phyloP scores from a whole-genome alignment of 208 protist species.

The Hexamita inflata region DNA sequence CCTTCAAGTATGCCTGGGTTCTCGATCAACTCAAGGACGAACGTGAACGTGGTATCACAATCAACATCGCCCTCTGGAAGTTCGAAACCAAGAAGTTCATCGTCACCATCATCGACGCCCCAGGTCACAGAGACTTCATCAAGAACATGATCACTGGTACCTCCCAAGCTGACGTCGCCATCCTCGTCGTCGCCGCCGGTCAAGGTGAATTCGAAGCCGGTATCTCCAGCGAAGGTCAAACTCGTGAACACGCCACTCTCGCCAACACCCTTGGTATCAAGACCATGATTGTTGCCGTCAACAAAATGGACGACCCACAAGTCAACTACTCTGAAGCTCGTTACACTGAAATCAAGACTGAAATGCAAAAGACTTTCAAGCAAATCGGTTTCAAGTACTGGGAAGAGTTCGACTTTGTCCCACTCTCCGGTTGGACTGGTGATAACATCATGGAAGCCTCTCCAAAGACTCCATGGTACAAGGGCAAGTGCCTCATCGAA shows the following conservation, averaged over 20 bases:
- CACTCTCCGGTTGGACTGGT: slow-evolving; percentile 41
- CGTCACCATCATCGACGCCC: slow-evolving; percentile 72
- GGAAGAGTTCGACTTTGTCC: slow-evolving; percentile 30
- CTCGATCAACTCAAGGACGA: slow-evolving; percentile 77
- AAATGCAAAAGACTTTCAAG: slow-evolving; percentile 33
- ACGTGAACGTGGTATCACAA: slow-evolving; percentile 74
- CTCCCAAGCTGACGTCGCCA: slow-evolving; percentile 64
- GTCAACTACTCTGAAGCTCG: slow-evolving; percentile 29
- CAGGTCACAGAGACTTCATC: slow-evolving; percentile 73
- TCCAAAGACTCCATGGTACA: slow-evolving; percentile 36
- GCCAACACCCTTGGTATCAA: slow-evolving; percentile 40
- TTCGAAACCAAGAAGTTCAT: slow-evolving; percentile 68
- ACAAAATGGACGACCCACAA: slow-evolving; percentile 44
- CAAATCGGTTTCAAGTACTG: slow-evolving; percentile 35
- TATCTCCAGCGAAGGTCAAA: slow-evolving; percentile 58
- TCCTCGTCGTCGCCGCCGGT: slow-evolving; percentile 63
- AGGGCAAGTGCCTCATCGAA: slow-evolving; percentile 31
- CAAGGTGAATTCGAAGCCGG: slow-evolving; percentile 71
- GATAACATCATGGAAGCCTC: slow-evolving; percentile 35
- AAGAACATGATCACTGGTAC: slow-evolving; percentile 75
- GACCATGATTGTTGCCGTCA: slow-evolving; percentile 37
- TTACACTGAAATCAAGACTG: slow-evolving; percentile 40
- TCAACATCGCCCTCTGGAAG: slow-evolving; percentile 67
- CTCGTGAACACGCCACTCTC: slow-evolving; percentile 41
- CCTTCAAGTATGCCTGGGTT: slow-evolving; percentile 82